Base-by-base conservation (phyloP, 2,329 filamentous ascomycete species). In the Plectosphaerella cucumerina region DNA sequence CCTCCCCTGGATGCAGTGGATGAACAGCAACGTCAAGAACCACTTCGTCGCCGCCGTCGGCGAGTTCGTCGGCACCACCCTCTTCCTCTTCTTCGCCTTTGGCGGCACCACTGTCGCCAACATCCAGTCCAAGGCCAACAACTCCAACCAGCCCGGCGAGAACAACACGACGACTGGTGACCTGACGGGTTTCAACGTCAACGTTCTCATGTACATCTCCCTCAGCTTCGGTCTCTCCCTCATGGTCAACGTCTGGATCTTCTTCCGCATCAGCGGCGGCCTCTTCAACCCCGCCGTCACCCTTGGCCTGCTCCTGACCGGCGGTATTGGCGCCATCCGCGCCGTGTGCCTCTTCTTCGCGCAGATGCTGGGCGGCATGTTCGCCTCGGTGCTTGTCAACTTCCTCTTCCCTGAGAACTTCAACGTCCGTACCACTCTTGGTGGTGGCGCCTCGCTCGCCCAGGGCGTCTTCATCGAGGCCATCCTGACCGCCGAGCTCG, bases 381-480 rank as follows among this genome's bases (percentile, higher is more conserved):
- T 66, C 21, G 70, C 73, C 3, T 70, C 75, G 1, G 70, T 69
- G 6, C 60, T 76, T 8, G 72, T 75, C 3, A 58, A 60, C 4
- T 69, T 59, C 50, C 61, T 78, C 1, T 75, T 76, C 55, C 71
- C 71, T 2, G 73, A 72, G 42, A 60, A 63, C 6, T 65, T 77
- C 39, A 70, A 70, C 39, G 68, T 74, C 2, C 62, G 64, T 10
- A 77, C 74, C 6, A 66, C 61, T 0, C 65, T 77, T 1, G 65
- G 66, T 33, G 66, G 63, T 18, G 68, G 67, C 6, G 70, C 71
- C 2, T 67, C 65, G 12, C 53, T 70, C 3, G 70, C 66, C 2
- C 74, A 76, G 55, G 75, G 74, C n/a, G 62, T 77, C 20, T 70
- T 78, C 51, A 74, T 78, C 37, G 75, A 78, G 55, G 73, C 74